These are phyloP conservation scores for Trichoderma sp. DNA, from an alignment of 2,329 filamentous ascomycete species.

Conservation along the genomic window DNA sequence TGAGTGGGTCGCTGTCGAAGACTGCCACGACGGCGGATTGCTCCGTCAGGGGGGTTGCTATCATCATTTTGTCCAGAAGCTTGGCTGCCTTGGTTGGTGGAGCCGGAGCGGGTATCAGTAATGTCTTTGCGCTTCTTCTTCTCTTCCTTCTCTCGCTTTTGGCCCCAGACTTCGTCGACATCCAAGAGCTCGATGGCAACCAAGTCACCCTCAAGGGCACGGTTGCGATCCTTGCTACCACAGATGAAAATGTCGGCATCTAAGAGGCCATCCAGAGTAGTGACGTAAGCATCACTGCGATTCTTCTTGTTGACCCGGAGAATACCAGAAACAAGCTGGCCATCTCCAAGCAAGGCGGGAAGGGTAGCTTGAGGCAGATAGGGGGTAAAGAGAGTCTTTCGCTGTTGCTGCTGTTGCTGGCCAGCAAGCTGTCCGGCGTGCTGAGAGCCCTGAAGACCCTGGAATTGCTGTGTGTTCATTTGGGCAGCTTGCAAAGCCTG, in stretches of 20 bases:
- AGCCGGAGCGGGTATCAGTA: constrained; percentile 79
- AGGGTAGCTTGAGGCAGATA: constrained; percentile 94
- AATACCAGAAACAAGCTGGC: constrained; percentile 92
- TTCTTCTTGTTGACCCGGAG: constrained; percentile 99
- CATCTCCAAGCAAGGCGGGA: constrained; percentile 84
- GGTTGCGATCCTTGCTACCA: constrained; percentile 97
- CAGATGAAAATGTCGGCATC: constrained; percentile 99
- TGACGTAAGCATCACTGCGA: constrained; percentile 95
- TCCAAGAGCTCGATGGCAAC: constrained; percentile 95
- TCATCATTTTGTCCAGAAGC: constrained; percentile 61
- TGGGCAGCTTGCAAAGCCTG: constrained; percentile 90
- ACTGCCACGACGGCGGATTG: constrained; percentile 88
- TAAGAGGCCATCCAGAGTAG: constrained; percentile 79
- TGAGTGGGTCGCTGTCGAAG: constrained; percentile 94
- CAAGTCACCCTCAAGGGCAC: constrained; percentile 91
- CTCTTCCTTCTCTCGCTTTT: constrained; percentile 99
- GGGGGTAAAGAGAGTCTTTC: constrained; percentile 97
- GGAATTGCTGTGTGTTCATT: constrained; percentile 72
- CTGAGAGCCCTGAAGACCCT: constrained; percentile 67
- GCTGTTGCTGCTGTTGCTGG: constrained; percentile 78
- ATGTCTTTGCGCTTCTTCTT: constrained; percentile 99
- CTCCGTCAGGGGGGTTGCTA: constrained; percentile 67
- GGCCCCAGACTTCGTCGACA: constrained; percentile 96
- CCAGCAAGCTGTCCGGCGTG: constrained; percentile 66
- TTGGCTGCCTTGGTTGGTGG: constrained; percentile 69